phyloP scores from a whole-genome alignment of 2,329 filamentous ascomycete species.

The Botrytis porri region DNA sequence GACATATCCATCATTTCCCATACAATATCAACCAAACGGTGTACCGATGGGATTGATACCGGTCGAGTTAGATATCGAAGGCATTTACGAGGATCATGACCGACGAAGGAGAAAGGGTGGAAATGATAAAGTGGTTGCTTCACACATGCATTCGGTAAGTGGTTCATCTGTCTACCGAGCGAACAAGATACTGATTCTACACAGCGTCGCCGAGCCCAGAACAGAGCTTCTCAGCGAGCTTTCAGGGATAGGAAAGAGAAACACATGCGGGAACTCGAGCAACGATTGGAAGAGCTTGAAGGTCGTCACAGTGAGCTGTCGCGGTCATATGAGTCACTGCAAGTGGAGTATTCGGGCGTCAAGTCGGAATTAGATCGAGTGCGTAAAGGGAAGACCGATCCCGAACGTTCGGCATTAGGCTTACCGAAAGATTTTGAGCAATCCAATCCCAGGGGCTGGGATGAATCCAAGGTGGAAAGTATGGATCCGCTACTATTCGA shows the following conservation, averaged over 20 bases:
- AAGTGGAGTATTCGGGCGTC: conserved; percentile 39
- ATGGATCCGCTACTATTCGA: conserved; percentile 37
- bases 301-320: conserved; percentile 55
- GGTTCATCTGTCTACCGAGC: neutral
- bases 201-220: conserved; percentile 57
- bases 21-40: conserved; percentile 33
- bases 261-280: conserved; percentile 61
- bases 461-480: conserved; percentile 30
- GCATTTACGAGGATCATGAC: conserved; percentile 38
- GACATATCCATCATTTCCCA: conserved; percentile 34
- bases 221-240: conserved; percentile 58
- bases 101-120: conserved; percentile 35
- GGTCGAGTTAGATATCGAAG: conserved; percentile 38
- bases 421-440: conserved; percentile 21
- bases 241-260: conserved; percentile 63
- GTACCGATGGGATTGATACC: conserved; percentile 35
- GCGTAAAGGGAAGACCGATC: conserved; percentile 27
- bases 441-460: conserved; percentile 26
- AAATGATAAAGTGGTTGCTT: conserved; percentile 35
- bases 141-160: conserved; percentile 38
- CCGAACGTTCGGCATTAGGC: conserved; percentile 16
- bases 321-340: conserved; percentile 51
- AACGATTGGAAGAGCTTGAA: conserved; percentile 51
- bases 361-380: conserved; percentile 36
- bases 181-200: conserved; percentile 14